Conservation (phyloP, 2,329 filamentous ascomycete genomes). For the Pleoardoris graminearum region DNA sequence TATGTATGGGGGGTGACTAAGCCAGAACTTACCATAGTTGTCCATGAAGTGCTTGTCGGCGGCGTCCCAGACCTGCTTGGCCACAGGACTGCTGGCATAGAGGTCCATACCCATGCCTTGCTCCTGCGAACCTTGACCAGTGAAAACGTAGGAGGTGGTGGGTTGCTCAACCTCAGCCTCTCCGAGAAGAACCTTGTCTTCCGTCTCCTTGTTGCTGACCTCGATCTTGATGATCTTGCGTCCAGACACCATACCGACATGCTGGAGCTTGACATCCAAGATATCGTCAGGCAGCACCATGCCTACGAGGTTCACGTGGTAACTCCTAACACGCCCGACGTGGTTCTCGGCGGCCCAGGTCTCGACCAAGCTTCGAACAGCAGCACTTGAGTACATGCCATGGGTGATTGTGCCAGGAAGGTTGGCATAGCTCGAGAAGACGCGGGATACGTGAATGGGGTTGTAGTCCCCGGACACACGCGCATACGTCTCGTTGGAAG, state of each 20-base stretch:
- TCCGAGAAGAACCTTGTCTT: slow-evolving; percentile 92
- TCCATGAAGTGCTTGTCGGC: slow-evolving; percentile 98
- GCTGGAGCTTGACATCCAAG: slow-evolving; percentile 91
- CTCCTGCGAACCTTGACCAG: slow-evolving; percentile 96
- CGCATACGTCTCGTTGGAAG: slow-evolving; percentile 97
- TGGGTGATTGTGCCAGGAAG: slow-evolving; percentile 97
- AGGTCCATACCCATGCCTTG: slow-evolving; percentile 99
- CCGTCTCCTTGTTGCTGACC: slow-evolving; percentile 90
- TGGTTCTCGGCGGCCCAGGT: slow-evolving; percentile 99
- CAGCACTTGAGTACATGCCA: slow-evolving; percentile 98
- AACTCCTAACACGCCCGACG: slow-evolving; percentile 93
- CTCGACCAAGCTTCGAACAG: slow-evolving; percentile 93
- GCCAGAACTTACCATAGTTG: slow-evolving; percentile 74
- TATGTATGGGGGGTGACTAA: slow-evolving; percentile 5
- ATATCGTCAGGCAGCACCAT: slow-evolving; percentile 98
- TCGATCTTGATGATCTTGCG: slow-evolving; percentile 99
- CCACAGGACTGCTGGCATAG: slow-evolving; percentile 89
- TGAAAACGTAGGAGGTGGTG: slow-evolving; percentile 95
- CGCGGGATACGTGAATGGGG: slow-evolving; percentile 95
- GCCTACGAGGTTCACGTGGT: slow-evolving; percentile 94
- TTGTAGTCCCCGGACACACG: slow-evolving; percentile 98
- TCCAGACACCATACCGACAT: slow-evolving; percentile 95
- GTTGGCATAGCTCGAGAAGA: slow-evolving; percentile 94
- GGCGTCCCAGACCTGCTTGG: slow-evolving; percentile 88
- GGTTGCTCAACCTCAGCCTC: slow-evolving; percentile 98